Evolutionary conservation across 2,329 filamentous ascomycete species (phyloP).

Genomic region (Colletotrichum eremochloae): DNA sequence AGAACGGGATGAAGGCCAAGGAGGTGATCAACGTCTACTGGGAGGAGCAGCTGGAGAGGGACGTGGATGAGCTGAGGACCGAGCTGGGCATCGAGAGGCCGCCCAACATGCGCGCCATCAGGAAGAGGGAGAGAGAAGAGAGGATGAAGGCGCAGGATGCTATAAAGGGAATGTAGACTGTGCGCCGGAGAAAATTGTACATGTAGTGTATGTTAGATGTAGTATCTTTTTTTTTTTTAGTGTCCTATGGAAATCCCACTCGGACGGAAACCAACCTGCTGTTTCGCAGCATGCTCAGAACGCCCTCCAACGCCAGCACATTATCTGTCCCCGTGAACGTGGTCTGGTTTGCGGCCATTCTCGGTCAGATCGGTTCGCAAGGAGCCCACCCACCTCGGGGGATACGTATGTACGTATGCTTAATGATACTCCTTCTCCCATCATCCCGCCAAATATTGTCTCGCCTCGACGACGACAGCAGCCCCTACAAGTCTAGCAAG

Average conservation of each 20-base stretch:
- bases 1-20: conserved; percentile 81
- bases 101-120: conserved; percentile 84
- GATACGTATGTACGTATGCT: not conserved
- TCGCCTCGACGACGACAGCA: not conserved
- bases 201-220: conserved; percentile 34
- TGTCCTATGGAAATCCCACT: conserved; percentile 11
- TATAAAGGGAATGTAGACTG: not conserved
- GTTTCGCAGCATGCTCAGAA: conserved; percentile 33
- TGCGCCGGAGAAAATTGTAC: not conserved
- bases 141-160: conserved; percentile 73
- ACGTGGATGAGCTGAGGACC: conserved; percentile 80
- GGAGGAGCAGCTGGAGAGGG: conserved; percentile 91
- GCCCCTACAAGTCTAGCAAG: conserved; percentile 69
- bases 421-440: not conserved
- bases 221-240: conserved; percentile 1
- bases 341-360: not conserved
- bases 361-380: not conserved
- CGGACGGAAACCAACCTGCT: conserved; percentile 30
- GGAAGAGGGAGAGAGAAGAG: conserved; percentile 77
- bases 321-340: not conserved
- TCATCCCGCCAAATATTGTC: not conserved
- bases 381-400: not conserved
- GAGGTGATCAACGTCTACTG: conserved; percentile 97
- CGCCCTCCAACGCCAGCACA: conserved; percentile 38
- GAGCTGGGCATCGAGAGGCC: conserved; percentile 89